phyloP scores from a whole-genome alignment of 129 eudicot genomes.

The Silybum marianum region DNA sequence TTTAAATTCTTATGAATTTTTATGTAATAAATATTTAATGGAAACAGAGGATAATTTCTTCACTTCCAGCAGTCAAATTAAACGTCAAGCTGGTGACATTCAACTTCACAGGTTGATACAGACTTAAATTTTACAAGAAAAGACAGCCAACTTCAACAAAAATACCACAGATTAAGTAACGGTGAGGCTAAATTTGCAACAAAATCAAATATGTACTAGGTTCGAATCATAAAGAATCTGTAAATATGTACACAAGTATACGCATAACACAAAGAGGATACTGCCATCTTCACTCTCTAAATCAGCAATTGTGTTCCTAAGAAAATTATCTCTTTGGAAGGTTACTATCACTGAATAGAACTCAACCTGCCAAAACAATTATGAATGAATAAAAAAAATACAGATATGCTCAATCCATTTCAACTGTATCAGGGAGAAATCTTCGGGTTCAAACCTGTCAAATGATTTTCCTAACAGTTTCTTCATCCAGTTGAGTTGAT shows the following conservation, averaged over 20 bases:
- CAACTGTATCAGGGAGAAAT: background rate
- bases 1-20: too few species aligned
- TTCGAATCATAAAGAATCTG: background rate
- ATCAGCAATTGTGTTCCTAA: constrained; percentile 48
- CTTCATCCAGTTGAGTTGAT: constrained; percentile 53
- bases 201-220: background rate
- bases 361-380: constrained; percentile 63
- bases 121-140: background rate
- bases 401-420: background rate
- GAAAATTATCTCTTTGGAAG: constrained; percentile 79
- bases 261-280: constrained; percentile 48
- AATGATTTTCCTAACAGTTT: constrained; percentile 79
- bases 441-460: constrained; percentile 58
- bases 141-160: background rate
- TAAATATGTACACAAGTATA: background rate
- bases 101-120: background rate
- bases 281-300: constrained; percentile 81
- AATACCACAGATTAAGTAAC: background rate
- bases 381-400: background rate
- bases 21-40: too few species aligned
- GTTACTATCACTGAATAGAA: constrained; percentile 95
- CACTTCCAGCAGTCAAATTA: background rate
- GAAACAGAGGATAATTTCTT: background rate
- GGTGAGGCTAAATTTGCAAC: background rate
- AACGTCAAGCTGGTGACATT: background rate